Evolutionary conservation across 345 rosid genomes (phyloP).

Genomic region (Pseudoturritis turrita): DNA sequence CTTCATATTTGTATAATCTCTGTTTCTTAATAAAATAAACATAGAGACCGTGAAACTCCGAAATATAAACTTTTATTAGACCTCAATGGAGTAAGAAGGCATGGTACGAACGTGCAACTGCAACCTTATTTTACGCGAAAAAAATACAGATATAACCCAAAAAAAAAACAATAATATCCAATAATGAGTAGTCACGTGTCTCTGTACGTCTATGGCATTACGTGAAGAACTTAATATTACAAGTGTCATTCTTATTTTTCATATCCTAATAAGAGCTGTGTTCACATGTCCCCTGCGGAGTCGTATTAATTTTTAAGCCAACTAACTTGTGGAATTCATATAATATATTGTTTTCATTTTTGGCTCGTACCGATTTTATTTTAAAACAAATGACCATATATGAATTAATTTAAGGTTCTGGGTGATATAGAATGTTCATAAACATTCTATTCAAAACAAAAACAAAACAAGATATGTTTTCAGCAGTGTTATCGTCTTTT

Average conservation of each 20-base stretch:
- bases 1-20: constrained; percentile 14
- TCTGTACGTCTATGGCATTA: background rate
- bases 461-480: constrained; percentile 13
- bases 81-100: constrained; percentile 15
- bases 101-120: constrained; percentile 30
- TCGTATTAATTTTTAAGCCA: constrained; percentile 21
- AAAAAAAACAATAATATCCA: constrained; percentile 25
- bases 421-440: constrained; percentile 19
- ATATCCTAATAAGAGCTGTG: constrained; percentile 25
- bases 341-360: constrained; percentile 13
- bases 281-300: constrained; percentile 25
- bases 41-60: background rate
- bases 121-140: constrained; percentile 24
- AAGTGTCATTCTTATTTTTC: constrained; percentile 29
- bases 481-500: background rate
- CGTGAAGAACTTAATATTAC: constrained; percentile 20
- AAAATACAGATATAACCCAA: background rate
- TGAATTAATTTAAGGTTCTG: background rate
- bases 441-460: constrained; percentile 17
- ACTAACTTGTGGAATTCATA: constrained; percentile 24
- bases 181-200: constrained; percentile 32
- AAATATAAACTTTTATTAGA: background rate
- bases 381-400: background rate
- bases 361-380: background rate
- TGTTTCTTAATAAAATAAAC: background rate